A percentile compares a stretch with the other conserved stretches of the same genome.
Evolutionary conservation across 2,329 filamentous ascomycete genomes (phyloP).

Genomic region (Phialemonium atrogriseum): DNA sequence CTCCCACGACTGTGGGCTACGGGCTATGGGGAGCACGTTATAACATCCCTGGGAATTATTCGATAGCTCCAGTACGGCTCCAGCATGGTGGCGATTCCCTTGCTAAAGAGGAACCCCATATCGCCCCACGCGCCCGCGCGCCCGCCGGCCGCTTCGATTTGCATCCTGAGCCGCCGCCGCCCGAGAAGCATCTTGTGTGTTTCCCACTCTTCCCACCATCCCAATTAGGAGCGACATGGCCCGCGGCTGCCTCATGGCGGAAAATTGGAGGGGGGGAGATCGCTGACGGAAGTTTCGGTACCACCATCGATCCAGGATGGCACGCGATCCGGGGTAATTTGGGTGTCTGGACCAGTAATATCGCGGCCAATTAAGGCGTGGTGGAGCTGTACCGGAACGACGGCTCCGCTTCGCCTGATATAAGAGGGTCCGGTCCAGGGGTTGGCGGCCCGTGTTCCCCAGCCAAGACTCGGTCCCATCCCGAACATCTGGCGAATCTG

Average conservation of each 20-base stretch:
- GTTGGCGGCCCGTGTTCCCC: slow-evolving; percentile 18
- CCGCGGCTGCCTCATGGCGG: slow-evolving; percentile 2
- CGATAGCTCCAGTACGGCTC: not conserved
- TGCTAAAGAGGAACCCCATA: not conserved
- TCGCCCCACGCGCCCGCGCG: too few relatives aligned
- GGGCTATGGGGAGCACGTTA: not conserved
- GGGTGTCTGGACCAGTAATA: slow-evolving; percentile 11
- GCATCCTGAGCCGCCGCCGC: too few relatives aligned
- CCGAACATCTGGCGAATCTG: too few relatives aligned
- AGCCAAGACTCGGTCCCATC: slow-evolving; percentile 9
- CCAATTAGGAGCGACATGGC: not conserved
- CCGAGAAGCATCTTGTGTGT: too few relatives aligned
- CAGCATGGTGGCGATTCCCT: not conserved
- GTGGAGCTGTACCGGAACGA: slow-evolving; percentile 14
- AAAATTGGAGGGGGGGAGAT: not conserved
- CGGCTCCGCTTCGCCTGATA: slow-evolving; percentile 19
- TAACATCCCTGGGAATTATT: not conserved
- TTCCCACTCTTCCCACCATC: not conserved
- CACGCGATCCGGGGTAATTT: slow-evolving; percentile 14
- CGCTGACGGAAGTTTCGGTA: slow-evolving; percentile 10
- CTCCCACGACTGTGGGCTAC: not conserved
- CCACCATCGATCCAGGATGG: slow-evolving; percentile 4
- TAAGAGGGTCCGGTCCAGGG: slow-evolving; percentile 15
- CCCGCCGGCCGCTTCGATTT: too few relatives aligned
- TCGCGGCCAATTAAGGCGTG: not conserved